Evolutionary conservation across 768 basidiomycete species (phyloP).

Genomic region (Lentinula aciculospora): DNA sequence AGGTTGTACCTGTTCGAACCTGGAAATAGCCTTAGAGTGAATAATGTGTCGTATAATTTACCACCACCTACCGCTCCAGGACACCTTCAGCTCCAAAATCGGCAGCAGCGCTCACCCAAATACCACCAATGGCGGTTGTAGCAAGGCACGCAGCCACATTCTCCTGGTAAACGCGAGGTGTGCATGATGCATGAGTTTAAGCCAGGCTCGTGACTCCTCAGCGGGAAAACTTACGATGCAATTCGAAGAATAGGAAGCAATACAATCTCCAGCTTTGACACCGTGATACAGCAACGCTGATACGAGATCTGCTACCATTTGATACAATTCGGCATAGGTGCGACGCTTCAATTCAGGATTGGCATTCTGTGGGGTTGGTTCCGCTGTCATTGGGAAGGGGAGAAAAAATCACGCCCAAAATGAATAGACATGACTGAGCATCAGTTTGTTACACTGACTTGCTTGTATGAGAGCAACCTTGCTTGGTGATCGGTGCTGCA

Average conservation of each 20-base stretch:
- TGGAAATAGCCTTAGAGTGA: constrained; percentile 17
- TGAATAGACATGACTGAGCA: constrained; percentile 13
- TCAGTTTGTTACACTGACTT: constrained; percentile 38
- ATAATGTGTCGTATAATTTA: not conserved
- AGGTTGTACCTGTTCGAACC: constrained; percentile 76
- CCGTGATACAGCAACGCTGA: constrained; percentile 50
- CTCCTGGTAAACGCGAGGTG: constrained; percentile 38
- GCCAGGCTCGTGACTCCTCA: not conserved
- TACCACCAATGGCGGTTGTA: constrained; percentile 65
- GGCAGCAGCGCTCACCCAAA: constrained; percentile 79
- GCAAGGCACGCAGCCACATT: constrained; percentile 65
- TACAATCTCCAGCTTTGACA: constrained; percentile 59
- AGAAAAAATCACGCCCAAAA: constrained; percentile 11
- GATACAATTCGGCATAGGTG: constrained; percentile 56
- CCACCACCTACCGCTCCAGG: constrained; percentile 51
- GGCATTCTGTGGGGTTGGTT: constrained; percentile 49
- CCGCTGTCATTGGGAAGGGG: constrained; percentile 35
- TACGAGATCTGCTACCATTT: constrained; percentile 47
- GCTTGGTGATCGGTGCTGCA: constrained; percentile 47
- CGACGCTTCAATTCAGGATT: constrained; percentile 36
- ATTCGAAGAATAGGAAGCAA: constrained; percentile 76
- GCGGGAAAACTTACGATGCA: constrained; percentile 50
- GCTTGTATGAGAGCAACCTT: constrained; percentile 67
- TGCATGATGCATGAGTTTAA: constrained; percentile 7
- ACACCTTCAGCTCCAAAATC: constrained; percentile 82